Base-by-base conservation (phyloP, 148 eudicot genomes). In the Fallopia convolvulus region DNA sequence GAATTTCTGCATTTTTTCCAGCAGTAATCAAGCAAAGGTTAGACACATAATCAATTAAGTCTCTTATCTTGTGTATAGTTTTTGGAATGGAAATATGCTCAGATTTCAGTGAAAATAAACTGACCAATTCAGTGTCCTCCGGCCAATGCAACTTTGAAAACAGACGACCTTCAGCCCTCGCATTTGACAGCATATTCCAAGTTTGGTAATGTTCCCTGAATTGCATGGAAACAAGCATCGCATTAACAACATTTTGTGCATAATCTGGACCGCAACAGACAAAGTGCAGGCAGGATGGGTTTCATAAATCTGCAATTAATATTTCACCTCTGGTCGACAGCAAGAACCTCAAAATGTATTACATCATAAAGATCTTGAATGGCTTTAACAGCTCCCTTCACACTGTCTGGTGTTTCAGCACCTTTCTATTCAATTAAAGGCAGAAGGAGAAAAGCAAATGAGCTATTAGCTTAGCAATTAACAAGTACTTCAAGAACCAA, bases 341-440 rank as follows among this genome's bases (percentile, higher is more conserved):
- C 85, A 77, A 93, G 93, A 78, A 93, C 81, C 84, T 95, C 99
- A 78, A 61, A 71, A 70, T 86, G 88, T 60, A 95, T 82, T 75
- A 88, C 95, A 87, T 95, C 99, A 84, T 95, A 93, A 36, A 95
- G 93, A 88, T 95, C 99, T 76, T 88, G 96, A 78, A 91, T 85
- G 77, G 99, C 97, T 87, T 95, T 93, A 60, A 95, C 86, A 39
- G 98, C 99, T 79, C 99, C 97, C 82, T 81, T 90, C 77, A 86
- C 83, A 66, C 88, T 90, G 81, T 90, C 98, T 23, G 89, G 85
- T 40, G 91, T 85, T 72, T 88, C 90, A 8, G 78, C 83, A 77
- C 85, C 89, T 95, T 87, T 93, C 99, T 95, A 83, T 80, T 65
- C 44, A 52, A 83, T 21, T 52, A 77, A 74, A 53, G 14, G 52